Evolutionary conservation across 306 rosid genomes (phyloP).

Genomic region (Quercus dentata): DNA sequence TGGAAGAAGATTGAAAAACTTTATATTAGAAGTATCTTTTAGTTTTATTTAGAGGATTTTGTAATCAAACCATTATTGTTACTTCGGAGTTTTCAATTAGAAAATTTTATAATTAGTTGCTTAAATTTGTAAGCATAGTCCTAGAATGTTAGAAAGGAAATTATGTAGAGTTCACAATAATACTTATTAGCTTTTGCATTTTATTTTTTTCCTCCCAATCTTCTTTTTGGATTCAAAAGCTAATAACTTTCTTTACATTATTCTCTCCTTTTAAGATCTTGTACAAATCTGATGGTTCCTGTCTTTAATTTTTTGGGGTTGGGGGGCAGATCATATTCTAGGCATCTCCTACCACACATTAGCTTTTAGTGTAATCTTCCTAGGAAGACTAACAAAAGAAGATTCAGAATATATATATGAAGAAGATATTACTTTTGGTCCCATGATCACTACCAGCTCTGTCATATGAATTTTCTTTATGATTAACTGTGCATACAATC

Average conservation of each 20-base stretch:
- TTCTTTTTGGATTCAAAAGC: no score
- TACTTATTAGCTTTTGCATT: not conserved
- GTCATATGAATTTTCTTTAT: not conserved
- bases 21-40: not conserved
- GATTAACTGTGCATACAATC: not conserved
- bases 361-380: not conserved
- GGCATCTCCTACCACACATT: not conserved
- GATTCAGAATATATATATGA: not conserved
- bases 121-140: no score
- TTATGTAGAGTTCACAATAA: not conserved
- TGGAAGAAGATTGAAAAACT: not conserved
- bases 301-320: no score
- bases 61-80: not conserved
- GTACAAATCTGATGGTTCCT: no score
- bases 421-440: not conserved
- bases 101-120: not conserved
- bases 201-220: not conserved
- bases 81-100: not conserved
- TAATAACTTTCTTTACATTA: no score
- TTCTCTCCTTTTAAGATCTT: no score
- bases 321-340: not conserved
- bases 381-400: not conserved
- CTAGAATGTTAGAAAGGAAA: no score
- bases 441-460: not conserved
- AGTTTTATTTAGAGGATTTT: not conserved